Percentiles rank a stretch among this genome's conserved stretches.
These are phyloP conservation scores for Jackrogersella minutella DNA, from an alignment of 495 filamentous ascomycete genomes.

Conservation along the genomic window DNA sequence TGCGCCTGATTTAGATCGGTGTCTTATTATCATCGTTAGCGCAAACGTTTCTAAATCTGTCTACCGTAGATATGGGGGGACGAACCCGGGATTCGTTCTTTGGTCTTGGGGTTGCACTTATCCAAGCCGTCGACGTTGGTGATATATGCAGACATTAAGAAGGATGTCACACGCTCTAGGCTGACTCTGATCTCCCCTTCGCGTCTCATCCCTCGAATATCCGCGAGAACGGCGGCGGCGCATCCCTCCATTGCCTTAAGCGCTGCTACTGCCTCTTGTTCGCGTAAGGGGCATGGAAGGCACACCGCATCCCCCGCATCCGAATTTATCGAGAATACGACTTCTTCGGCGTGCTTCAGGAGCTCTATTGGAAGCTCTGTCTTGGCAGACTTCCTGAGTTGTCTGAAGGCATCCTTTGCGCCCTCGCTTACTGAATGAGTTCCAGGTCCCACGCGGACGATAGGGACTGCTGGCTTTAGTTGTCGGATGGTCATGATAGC, in stretches of 20 bases:
- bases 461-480: slow-evolving; percentile 3
- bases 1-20: slow-evolving; percentile 76
- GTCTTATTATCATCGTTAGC: slow-evolving; percentile 56
- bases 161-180: slow-evolving; percentile 69
- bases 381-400: slow-evolving; percentile 36
- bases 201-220: slow-evolving; percentile 53
- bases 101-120: slow-evolving; percentile 67
- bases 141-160: slow-evolving; percentile 76
- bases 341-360: slow-evolving; percentile 33
- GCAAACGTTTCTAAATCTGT: slow-evolving; percentile 10
- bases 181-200: slow-evolving; percentile 63
- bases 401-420: slow-evolving; percentile 40
- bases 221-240: slow-evolving; percentile 68
- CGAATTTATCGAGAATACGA: slow-evolving; percentile 45
- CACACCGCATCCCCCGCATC: slow-evolving; percentile 44
- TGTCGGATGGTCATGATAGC: slow-evolving; percentile 33
- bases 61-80: slow-evolving; percentile 14
- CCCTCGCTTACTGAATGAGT: slow-evolving; percentile 39
- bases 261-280: slow-evolving; percentile 72
- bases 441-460: slow-evolving; percentile 3
- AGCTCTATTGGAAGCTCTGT: slow-evolving; percentile 46
- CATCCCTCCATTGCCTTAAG: slow-evolving; percentile 76
- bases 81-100: slow-evolving; percentile 69
- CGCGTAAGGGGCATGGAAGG: slow-evolving; percentile 74
- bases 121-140: slow-evolving; percentile 74